Conservation (phyloP, 129 eudicot species). For the Rutidosis leptorrhynchoides region DNA sequence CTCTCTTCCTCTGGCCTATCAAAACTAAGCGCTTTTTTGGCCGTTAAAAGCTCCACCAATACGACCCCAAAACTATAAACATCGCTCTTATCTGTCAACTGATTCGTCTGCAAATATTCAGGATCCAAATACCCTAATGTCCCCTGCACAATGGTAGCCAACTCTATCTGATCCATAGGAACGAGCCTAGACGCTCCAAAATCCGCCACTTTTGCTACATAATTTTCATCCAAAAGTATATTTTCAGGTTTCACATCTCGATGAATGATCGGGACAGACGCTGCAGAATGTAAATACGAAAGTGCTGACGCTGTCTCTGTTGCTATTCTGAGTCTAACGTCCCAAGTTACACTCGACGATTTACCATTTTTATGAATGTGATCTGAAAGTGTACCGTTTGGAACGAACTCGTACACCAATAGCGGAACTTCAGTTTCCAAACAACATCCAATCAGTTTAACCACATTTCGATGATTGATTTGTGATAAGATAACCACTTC, state of each 20-base stretch:
- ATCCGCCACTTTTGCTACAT: slow-evolving; percentile 54
- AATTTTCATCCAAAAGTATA: slow-evolving; percentile 42
- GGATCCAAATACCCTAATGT: slow-evolving; percentile 52
- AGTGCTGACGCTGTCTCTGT: slow-evolving; percentile 41
- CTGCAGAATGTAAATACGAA: slow-evolving; percentile 46
- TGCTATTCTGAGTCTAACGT: slow-evolving; percentile 34
- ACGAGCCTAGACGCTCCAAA: slow-evolving; percentile 49
- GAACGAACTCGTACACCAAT: slow-evolving; percentile 34
- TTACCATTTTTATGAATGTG: slow-evolving; percentile 28
- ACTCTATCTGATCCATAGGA: slow-evolving; percentile 35
- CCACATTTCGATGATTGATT: slow-evolving; percentile 41
- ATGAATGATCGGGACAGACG: slow-evolving; percentile 46
- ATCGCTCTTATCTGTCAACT: slow-evolving; percentile 47
- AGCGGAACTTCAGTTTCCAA: slow-evolving; percentile 34
- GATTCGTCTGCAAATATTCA: slow-evolving; percentile 44
- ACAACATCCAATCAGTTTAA: slow-evolving; percentile 39
- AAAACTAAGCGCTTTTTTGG: slow-evolving; percentile 34
- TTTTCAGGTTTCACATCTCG: slow-evolving; percentile 44
- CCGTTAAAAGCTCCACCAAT: slow-evolving; percentile 39
- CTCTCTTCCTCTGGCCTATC: slow-evolving; percentile 42
- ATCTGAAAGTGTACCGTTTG: slow-evolving; percentile 48
- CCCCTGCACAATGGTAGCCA: slow-evolving; percentile 48
- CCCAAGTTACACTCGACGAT: slow-evolving; percentile 20
- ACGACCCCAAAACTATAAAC: slow-evolving; percentile 53
- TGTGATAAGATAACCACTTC: slow-evolving; percentile 43